Base-by-base conservation (phyloP, 108 stramenopile species). In the Cyclotella atomus region DNA sequence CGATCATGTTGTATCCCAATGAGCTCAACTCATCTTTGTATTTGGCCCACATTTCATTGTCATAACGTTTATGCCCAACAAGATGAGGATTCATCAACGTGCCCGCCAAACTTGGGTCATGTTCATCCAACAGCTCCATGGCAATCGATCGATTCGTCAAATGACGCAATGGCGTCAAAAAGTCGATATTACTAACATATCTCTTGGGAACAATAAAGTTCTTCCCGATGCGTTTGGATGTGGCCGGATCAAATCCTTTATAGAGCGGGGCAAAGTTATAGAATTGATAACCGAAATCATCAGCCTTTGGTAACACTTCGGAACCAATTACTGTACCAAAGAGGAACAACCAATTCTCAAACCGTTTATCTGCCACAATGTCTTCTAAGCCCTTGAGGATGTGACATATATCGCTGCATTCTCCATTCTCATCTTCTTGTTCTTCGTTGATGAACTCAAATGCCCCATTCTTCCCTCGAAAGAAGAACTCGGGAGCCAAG, bases 401-500 rank as follows among this genome's bases (percentile, higher is more conserved):
- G 28, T 83, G 79, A 76, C 87, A 87, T 43, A 90, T 82, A 33
- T 71, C 85, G 61, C 70, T 75, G 49, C 84, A 84, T 32, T 75
- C 54, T 21, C 77, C 77, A 30, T 34, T 59, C 28, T 53, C 59
- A 20, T 72, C 78, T 28, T 65, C 69, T 4, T 59, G 50, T 2
- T 83, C 84, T 15, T 86, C 84, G 38, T 47, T 33, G 4, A 53
- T 24, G 50, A 89, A 89, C 34, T 67, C 68, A 52, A 85, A 91
- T 0, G 88, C 86, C 30, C 90, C 90, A 64, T 85, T 62, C 12
- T 59, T 29, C 10, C 90, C 88, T 2, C 90, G 68, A 43, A 72
- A 91, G 53, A 73, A 91, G 59, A 91, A 91, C 70, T 91, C 90
- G n/a, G 90, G 90, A 12, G 88, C 90, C 32, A 88, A 54, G 68